Base-by-base conservation (phyloP, 2,329 filamentous ascomycete genomes). In the Talaromyces sp. region DNA sequence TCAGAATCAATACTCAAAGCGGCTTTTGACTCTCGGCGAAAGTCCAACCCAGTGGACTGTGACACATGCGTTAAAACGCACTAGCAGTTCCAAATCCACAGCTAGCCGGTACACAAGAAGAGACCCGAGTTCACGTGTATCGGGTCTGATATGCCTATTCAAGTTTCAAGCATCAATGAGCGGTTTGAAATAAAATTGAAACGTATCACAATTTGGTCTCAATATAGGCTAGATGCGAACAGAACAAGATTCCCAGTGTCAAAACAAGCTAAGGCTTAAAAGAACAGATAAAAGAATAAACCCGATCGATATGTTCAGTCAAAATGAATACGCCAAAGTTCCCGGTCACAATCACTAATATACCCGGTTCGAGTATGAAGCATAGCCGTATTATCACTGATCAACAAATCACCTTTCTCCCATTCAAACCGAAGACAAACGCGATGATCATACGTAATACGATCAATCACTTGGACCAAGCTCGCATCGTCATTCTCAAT, bases 381-480 rank as follows among this genome's bases (percentile, higher is more conserved):
- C 63, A 65, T 67, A 2, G 61, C 58, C 6, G 57, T 61, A 37
- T 83, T 84, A 56, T 84, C 82, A 53, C 70, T 82, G 4, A 84
- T 65, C 1, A 84, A 55, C 33, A 84, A 41, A 59, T 84, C 82
- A 0, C 82, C 81, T 66, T 80, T 76, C 47, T 83, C 75, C 81
- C 82, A 84, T 4, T 71, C 64, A 50, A 82, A 78, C 49, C 78
- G 78, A 33, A 81, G 71, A 7, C 76, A 77, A 0, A 82, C 76
- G 0, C 81, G 72, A 4, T 78, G 71, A 56, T 83, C 81, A 50
- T 82, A 78, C 1, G 81, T 63, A 0, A 78, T 64, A 0, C 64
- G 62, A 47, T 79, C 73, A 2, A 83, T 61, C 0, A 72, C 59
- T 2, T 73, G 67, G 22, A 79, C 63, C 1, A 71, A 59, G 0